A percentile compares a stretch with the other conserved stretches of the same genome.
Conservation (phyloP, 2,329 filamentous ascomycete genomes). For the Lecanicillium sp. region DNA sequence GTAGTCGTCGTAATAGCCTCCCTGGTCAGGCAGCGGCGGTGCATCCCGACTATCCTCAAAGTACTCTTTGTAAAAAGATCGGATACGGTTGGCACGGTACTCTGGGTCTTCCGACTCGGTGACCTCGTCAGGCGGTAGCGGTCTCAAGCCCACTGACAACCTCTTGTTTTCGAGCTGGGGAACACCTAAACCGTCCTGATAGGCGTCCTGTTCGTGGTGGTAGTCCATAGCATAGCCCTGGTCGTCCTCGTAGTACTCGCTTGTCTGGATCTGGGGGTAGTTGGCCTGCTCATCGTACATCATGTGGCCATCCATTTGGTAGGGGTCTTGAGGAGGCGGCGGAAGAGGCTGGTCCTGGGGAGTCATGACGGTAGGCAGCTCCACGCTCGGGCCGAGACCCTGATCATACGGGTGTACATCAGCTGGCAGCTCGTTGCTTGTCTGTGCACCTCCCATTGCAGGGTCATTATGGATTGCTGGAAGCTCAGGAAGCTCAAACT, state of each 20-base stretch:
- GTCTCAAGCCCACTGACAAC: conserved; percentile 67
- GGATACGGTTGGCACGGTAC: conserved; percentile 87
- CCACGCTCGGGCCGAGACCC: conserved; percentile 26
- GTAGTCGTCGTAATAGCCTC: conserved; percentile 66
- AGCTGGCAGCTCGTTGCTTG: conserved; percentile 11
- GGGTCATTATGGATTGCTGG: conserved; percentile 6
- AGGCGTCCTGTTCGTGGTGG: conserved; percentile 16
- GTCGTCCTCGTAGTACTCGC: conserved; percentile 25
- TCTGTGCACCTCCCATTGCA: conserved; percentile 12
- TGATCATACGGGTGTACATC: conserved; percentile 17
- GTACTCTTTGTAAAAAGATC: conserved; percentile 99
- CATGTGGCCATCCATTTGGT: conserved; percentile 10
- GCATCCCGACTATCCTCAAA: conserved; percentile 71
- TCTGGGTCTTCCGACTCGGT: conserved; percentile 80
- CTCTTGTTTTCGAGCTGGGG: conserved; percentile 48
- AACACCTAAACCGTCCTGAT: conserved; percentile 36
- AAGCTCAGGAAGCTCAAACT: conserved; percentile 11
- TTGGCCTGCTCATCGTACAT: conserved; percentile 12
- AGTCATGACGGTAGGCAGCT: conserved; percentile 20
- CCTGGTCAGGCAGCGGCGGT: conserved; percentile 25
- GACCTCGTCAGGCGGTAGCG: conserved; percentile 78
- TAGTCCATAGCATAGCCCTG: conserved; percentile 16
- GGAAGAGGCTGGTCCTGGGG: conserved; percentile 10
- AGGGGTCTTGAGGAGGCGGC: conserved; percentile 4
- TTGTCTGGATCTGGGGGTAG: conserved; percentile 19